Evolutionary conservation across 2,329 filamentous ascomycete genomes (phyloP).

Genomic region (Aspergillus caelatus): DNA sequence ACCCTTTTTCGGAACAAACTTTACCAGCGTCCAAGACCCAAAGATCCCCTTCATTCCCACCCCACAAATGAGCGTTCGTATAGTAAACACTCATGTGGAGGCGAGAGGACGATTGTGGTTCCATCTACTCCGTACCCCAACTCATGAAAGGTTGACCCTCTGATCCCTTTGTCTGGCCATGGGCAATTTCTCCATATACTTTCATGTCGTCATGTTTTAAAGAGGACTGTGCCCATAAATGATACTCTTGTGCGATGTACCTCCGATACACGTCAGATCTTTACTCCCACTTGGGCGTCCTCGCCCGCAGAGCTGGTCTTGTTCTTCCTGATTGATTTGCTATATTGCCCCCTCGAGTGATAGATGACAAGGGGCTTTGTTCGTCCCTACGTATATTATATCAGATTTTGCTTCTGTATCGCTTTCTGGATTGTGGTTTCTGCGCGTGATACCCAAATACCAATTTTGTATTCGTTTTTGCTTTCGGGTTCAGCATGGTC

Average conservation of each 20-base stretch:
- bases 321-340: not conserved
- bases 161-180: not conserved
- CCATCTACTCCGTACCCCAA: not conserved
- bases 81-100: not conserved
- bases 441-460: conserved; percentile 1
- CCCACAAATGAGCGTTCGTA: not conserved
- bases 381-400: not conserved
- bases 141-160: not conserved
- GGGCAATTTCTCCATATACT: not conserved
- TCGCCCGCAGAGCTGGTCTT: not conserved
- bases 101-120: not conserved
- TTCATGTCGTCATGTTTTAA: conserved; percentile 4
- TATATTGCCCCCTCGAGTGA: not conserved
- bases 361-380: not conserved
- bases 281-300: not conserved
- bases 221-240: not conserved
- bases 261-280: not conserved
- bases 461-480: not conserved
- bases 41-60: not conserved
- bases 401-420: not conserved
- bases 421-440: not conserved
- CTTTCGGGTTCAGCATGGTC: conserved; percentile 6
- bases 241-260: not conserved
- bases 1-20: not conserved
- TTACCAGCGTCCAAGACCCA: not conserved